Evolutionary conservation across 1,139 yeast genomes (phyloP), one percentile per base, ranked within the genome.

Genomic region (Yamadazyma siamensis): DNA sequence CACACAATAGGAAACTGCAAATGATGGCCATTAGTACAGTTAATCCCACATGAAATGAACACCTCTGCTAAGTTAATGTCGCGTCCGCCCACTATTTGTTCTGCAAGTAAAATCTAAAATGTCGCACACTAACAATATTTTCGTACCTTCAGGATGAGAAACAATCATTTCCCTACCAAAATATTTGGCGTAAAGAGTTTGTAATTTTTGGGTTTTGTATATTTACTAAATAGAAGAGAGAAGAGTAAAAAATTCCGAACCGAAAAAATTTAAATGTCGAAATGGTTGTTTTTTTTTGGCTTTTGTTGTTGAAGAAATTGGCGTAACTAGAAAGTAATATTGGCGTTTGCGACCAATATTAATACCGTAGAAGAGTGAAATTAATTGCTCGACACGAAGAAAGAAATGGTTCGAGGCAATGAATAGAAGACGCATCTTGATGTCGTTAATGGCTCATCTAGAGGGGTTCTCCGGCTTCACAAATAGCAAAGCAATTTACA

Each of bases 401-500:
- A 18, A 16, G 20, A 30, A 21, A 18, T 10, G 7, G 20, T 18
- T 8, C 10, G 10, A 8, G 20, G 10, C 10, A 7, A 18, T 10
- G 10, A 8, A 18, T 18, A 18, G 10, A 10, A 18, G 20, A 10
- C 20, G 20, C 7, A 18, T 8, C 10, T 18, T 18, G 20, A 18
- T 18, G 20, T 18, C 20, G 20, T 18, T 18, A 8, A 8, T 18
- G 20, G 20, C 20, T 18, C 9, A 18, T 10, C 10, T 7, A 18
- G 10, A 18, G 20, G 10, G 20, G 20, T 18, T 18, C 9, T 18
- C 20, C 9, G 20, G 20, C 20, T 18, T 18, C 20, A 18, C 41
- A 36, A 23, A 22, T 31, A 16, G 35, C 26, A 29, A 35, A 35
- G 22, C 35, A 28, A 4, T 30, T 21, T 17, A 14, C 27, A 12